Evolutionary conservation across 1,284 basidiomycete genomes (phyloP), one percentile per base, ranked within the genome.

Genomic region (Trichosporon sp.): DNA sequence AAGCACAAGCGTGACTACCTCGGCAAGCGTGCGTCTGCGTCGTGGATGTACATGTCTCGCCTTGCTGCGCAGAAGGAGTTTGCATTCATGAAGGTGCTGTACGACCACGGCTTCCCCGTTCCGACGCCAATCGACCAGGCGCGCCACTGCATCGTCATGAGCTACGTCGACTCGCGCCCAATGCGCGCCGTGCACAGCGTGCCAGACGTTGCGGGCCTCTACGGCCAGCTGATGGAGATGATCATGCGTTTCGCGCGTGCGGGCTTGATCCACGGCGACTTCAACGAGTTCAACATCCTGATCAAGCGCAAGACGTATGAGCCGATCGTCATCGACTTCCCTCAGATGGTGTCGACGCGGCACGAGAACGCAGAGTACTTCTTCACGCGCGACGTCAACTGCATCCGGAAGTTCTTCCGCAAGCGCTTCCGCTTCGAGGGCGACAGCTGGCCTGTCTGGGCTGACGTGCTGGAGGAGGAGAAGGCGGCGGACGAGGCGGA

Each of bases 41-140:
- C 93, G 37, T 99, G 96, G 96, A 98, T 99, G 96, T 99, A 98
- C 85, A 95, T 99, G 93, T 96, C 94, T 68, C 89, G 96, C 35
- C 85, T 99, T 64, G 92, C 95, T 10, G 96, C 96, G 4, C 91
- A 96, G 85, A 98, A 98, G 82, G 96, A 99, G 83, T 99, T 91
- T 87, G 93, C 94, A 0, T 99, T 98, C 83, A 97, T 99, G 94
- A 97, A 97, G 88, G 91, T 98, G 40, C 87, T 99, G n/a, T 88
- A 98, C 81, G 91, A 96, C 77, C 91, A 98, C 79, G 90, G 88
- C 7, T 98, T 98, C 80, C 96, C 97, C 0, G 94, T 99, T 0
- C 96, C 96, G 2, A 88, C 87, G 69, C 96, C 97, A 0, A 90
- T 98, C 72, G 96, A 98, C 83, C 96, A 99, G 84, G 91, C 92